A percentile compares a stretch with the other conserved stretches of the same genome.
phyloP scores from a whole-genome alignment of 1,139 yeast species.

The Sugiyamaella xylanicola region DNA sequence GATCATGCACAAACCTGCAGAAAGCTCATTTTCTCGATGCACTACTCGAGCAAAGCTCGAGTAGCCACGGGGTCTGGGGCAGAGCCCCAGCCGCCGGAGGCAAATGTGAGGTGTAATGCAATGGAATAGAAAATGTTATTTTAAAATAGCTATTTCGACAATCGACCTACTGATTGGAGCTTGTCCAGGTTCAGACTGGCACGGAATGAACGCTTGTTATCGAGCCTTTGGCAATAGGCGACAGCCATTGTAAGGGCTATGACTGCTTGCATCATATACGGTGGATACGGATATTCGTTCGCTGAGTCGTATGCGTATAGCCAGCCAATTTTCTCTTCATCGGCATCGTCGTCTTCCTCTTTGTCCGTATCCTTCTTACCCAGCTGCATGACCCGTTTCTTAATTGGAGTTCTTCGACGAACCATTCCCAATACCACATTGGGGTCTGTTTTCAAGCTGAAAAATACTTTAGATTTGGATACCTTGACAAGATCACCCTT shows the following conservation, averaged over 20 bases:
- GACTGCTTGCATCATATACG: constrained; percentile 28
- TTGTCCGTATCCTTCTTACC: constrained; percentile 17
- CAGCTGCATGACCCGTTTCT: constrained; percentile 24
- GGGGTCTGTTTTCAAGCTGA: constrained; percentile 22
- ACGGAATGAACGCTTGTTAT: constrained; percentile 13
- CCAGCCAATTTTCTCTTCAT: constrained; percentile 35
- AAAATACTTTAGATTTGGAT: constrained; percentile 24
- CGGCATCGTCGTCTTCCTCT: constrained; percentile 31
- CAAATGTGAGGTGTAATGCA: not conserved
- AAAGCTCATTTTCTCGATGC: not conserved
- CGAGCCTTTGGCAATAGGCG: constrained; percentile 26
- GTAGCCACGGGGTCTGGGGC: not conserved
- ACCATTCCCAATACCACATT: constrained; percentile 24
- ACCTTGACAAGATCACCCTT: constrained; percentile 16
- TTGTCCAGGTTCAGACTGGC: constrained; percentile 12
- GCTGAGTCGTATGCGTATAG: constrained; percentile 30
- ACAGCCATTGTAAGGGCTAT: constrained; percentile 29
- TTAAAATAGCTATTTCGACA: too few species aligned
- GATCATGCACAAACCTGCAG: not conserved
- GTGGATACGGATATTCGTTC: constrained; percentile 18
- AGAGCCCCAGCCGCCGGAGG: not conserved
- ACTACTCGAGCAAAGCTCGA: not conserved
- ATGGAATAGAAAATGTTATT: too few species aligned
- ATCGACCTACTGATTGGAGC: not conserved
- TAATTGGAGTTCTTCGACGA: constrained; percentile 27